Conservation (phyloP, 2,329 filamentous ascomycete genomes). For the Penicillium brevicompactum region DNA sequence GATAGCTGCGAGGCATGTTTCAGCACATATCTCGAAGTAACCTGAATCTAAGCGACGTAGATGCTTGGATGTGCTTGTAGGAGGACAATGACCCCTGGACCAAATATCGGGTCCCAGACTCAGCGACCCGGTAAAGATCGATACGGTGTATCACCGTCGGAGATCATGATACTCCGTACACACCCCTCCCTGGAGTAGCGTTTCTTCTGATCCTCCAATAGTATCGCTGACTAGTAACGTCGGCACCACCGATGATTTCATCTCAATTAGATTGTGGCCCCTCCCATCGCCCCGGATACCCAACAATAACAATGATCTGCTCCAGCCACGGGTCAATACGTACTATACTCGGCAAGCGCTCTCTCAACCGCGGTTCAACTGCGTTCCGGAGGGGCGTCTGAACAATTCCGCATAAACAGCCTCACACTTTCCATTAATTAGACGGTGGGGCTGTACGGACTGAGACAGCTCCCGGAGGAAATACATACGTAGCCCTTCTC, state of each 20-base stretch:
- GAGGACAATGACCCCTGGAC: neutral
- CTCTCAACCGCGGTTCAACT: conserved; percentile 14
- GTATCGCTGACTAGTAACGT: neutral
- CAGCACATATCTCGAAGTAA: too few relatives aligned
- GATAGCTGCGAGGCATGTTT: too few relatives aligned
- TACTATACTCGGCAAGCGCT: neutral
- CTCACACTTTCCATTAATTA: conserved; percentile 10
- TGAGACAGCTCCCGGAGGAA: conserved; percentile 17
- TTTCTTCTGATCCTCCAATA: conserved; percentile 2
- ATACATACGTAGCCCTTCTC: conserved; percentile 17
- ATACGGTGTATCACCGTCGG: neutral
- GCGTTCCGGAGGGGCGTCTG: conserved; percentile 3
- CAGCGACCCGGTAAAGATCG: neutral
- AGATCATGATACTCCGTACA: neutral
- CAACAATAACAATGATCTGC: conserved; percentile 8
- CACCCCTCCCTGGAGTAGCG: neutral
- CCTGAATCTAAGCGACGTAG: too few relatives aligned
- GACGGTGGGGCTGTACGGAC: conserved; percentile 16
- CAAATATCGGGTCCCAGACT: neutral
- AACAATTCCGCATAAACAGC: conserved; percentile 7
- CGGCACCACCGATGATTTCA: neutral
- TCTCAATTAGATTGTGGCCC: neutral
- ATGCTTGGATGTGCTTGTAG: neutral
- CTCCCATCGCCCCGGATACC: conserved; percentile 4
- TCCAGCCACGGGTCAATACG: conserved; percentile 4